Percentiles rank a stretch among this genome's conserved stretches.
These are phyloP conservation scores for Neurospora discreta DNA, from an alignment of 495 filamentous ascomycete genomes.

Conservation along the genomic window DNA sequence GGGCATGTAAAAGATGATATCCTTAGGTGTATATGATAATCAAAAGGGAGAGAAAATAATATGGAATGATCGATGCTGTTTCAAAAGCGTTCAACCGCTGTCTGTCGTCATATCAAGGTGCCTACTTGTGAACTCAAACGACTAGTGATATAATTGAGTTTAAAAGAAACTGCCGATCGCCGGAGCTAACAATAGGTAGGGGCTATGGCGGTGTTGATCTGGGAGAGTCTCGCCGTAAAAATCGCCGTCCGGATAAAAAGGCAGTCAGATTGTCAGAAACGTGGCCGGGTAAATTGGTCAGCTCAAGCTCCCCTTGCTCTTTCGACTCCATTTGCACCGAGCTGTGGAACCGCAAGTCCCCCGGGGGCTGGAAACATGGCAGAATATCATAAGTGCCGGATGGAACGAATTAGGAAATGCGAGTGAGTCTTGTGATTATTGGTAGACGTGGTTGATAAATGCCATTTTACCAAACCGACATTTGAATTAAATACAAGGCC, in stretches of 20 bases:
- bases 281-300: not conserved
- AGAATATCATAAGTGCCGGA: not conserved
- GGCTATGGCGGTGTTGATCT: not conserved
- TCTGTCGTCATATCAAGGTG: not conserved
- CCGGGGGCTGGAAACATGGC: not conserved
- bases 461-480: not conserved
- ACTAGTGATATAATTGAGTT: not conserved
- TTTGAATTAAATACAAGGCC: not conserved
- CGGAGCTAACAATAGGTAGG: not conserved
- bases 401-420: not conserved
- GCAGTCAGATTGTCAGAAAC: not conserved
- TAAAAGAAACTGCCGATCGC: not conserved
- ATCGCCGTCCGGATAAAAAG: not conserved
- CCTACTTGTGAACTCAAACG: not conserved
- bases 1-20: not conserved
- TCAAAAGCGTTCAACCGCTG: not conserved
- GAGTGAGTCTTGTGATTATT: not conserved
- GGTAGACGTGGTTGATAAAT: not conserved
- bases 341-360: not conserved
- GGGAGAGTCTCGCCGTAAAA: not conserved
- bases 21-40: not conserved
- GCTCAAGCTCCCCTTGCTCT: not conserved
- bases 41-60: not conserved
- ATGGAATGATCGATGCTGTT: not conserved
- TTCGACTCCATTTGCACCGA: not conserved